Evolutionary conservation across 345 rosid species (phyloP).

Genomic region (Lagerstroemia speciosa): DNA sequence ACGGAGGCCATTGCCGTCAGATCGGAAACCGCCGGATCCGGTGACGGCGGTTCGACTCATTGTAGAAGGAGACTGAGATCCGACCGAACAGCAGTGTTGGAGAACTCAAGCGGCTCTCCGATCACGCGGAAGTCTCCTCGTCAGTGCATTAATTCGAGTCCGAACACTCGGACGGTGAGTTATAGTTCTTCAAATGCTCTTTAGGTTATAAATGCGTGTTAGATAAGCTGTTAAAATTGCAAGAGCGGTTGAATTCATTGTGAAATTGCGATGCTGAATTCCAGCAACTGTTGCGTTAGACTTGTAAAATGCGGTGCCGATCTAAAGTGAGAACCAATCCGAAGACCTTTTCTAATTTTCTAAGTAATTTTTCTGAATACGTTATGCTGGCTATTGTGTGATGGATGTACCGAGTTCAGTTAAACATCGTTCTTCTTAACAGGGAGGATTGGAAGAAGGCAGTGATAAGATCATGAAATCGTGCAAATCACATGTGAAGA

Average conservation of each 20-base stretch:
- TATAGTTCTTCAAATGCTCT: background rate
- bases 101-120: conserved; percentile 19
- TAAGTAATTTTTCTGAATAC: background rate
- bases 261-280: background rate
- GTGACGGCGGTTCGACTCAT: conserved; percentile 25
- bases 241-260: background rate
- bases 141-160: conserved; percentile 29
- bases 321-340: background rate
- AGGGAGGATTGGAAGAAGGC: conserved; percentile 17
- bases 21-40: conserved; percentile 28
- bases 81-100: conserved; percentile 10
- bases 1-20: conserved; percentile 16
- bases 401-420: background rate
- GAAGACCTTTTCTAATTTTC: background rate
- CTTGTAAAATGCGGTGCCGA: background rate
- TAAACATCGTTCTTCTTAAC: background rate
- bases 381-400: background rate
- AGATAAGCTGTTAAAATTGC: too few species aligned
- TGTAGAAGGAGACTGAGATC: conserved; percentile 55
- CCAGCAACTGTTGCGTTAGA: background rate
- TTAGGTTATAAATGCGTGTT: background rate
- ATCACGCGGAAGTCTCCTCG: conserved; percentile 47
- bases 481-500: conserved; percentile 19
- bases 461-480: conserved; percentile 6
- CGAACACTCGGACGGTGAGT: conserved; percentile 21